Base-by-base conservation (phyloP, 2,329 filamentous ascomycete species). In the Arthrobotrys iridis region DNA sequence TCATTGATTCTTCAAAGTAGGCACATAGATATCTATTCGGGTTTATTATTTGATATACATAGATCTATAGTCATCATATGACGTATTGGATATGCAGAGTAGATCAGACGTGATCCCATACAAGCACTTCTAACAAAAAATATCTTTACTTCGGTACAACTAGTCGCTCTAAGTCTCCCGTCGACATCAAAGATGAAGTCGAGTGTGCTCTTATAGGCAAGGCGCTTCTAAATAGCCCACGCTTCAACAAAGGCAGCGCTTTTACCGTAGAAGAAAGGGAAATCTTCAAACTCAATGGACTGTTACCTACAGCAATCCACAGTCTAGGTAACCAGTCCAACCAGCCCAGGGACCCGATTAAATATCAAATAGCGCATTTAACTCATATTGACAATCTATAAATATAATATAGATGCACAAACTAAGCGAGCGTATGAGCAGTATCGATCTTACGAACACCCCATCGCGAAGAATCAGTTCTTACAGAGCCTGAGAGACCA, bases 401-500 rank as follows among this genome's bases (percentile, higher is more conserved):
- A 22, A 48, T 55, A 11, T 11, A 20, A 10, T 48, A 18, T 35
- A 76, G 90, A 93, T 3, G 88, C 92, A 79, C 93, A 96, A 80
- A 88, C 88, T 57, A 83, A 88, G 67, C 87, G 93, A 22, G 93
- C 93, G 0, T 96, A 96, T 81, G 83, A 92, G 78, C 93, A 97
- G 81, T 96, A 93, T 82, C 84, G 83, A 18, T 87, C 85, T 1
- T 85, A 87, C 2, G 80, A 82, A 80, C 87, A 90, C 77, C 82
- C 75, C 7, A 77, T 96, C 37, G 89, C 90, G 40, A 96, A 95
- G 83, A 96, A 96, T 79, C 93, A 92, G 0, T 96, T 96, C 80
- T 86, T 96, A 85, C 91, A 91, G 0, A 93, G 90, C 57, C 85
- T 96, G 84, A 93, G 92, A 80, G 89, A 92, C 79, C 93, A 96